These are phyloP conservation scores for Pestalotiopsis sp. DNA, from an alignment of 2,329 filamentous ascomycete species.

Conservation along the genomic window DNA sequence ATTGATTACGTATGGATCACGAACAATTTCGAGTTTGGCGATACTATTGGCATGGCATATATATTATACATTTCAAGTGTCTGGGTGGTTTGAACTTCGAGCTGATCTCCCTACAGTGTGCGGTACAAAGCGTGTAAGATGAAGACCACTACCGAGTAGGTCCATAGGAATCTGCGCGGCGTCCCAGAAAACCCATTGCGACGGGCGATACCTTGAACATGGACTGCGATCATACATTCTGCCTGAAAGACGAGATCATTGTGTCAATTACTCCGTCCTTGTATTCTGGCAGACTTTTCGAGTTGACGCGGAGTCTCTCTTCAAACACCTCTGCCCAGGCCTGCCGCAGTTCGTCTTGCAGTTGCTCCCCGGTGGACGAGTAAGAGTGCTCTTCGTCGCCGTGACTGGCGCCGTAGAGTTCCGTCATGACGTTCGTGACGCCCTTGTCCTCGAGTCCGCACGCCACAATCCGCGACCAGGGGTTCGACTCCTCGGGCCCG, in stretches of 20 bases:
- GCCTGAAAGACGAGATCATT: not conserved
- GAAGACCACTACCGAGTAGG: too few species aligned
- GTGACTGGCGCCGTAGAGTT: slow-evolving; percentile 37
- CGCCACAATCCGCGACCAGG: slow-evolving; percentile 76
- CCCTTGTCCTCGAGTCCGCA: slow-evolving; percentile 83
- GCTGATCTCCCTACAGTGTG: too few species aligned
- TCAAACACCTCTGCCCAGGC: slow-evolving; percentile 19
- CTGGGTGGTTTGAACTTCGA: too few species aligned
- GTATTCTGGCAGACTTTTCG: not conserved
- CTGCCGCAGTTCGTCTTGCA: not conserved
- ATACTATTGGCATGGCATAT: too few species aligned
- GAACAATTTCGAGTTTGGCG: too few species aligned
- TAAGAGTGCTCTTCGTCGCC: slow-evolving; percentile 2
- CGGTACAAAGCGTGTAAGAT: too few species aligned
- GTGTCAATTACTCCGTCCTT: not conserved
- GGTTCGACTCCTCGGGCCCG: slow-evolving; percentile 43
- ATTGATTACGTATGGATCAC: too few species aligned
- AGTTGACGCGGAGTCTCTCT: slow-evolving; percentile 9
- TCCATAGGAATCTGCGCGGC: too few species aligned
- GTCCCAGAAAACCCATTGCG: not conserved
- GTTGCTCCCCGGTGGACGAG: not conserved
- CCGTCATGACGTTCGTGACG: slow-evolving; percentile 72
- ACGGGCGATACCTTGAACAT: not conserved
- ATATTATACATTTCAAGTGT: too few species aligned
- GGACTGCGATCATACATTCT: not conserved